Percentiles rank a stretch among this genome's conserved stretches.
Conservation (phyloP, 345 rosid species). For the Eucalyptus cloeziana region DNA sequence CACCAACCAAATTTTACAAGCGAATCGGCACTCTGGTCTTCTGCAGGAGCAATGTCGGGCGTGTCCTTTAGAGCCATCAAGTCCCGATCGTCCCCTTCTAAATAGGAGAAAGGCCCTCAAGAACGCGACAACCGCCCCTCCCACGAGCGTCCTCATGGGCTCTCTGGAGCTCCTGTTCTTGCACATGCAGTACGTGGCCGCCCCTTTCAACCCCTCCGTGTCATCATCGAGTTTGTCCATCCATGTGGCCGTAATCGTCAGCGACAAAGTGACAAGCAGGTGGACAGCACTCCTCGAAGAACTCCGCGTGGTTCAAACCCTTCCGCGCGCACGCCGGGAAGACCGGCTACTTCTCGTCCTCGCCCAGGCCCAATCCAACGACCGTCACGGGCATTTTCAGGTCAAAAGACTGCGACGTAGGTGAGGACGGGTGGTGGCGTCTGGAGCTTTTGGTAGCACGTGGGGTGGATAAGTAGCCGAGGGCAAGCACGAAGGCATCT, state of each 20-base stretch:
- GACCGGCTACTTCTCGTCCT: constrained; percentile 25
- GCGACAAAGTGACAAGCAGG: background rate
- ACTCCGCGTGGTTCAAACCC: constrained; percentile 58
- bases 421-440: background rate
- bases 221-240: constrained; percentile 82
- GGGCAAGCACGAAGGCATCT: constrained; percentile 53
- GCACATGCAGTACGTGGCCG: constrained; percentile 50
- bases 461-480: constrained; percentile 1
- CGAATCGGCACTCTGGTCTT: background rate
- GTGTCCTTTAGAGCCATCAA: constrained; percentile 48
- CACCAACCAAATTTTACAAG: too few relatives aligned
- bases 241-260: constrained; percentile 64
- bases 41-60: constrained; percentile 12
- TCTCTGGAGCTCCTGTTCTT: constrained; percentile 48
- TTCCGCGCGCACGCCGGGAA: constrained; percentile 62
- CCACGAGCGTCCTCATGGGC: constrained; percentile 75
- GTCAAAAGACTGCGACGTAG: background rate
- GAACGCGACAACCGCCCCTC: constrained; percentile 55
- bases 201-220: constrained; percentile 58
- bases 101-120: constrained; percentile 28
- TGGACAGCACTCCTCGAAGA: constrained; percentile 36
- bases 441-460: background rate
- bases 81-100: constrained; percentile 37
- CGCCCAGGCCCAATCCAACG: background rate
- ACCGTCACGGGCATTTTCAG: constrained; percentile 16